Evolutionary conservation across 768 basidiomycete species (phyloP), one percentile per base, ranked within the genome.

Genomic region (Boletus subcaerulescens): DNA sequence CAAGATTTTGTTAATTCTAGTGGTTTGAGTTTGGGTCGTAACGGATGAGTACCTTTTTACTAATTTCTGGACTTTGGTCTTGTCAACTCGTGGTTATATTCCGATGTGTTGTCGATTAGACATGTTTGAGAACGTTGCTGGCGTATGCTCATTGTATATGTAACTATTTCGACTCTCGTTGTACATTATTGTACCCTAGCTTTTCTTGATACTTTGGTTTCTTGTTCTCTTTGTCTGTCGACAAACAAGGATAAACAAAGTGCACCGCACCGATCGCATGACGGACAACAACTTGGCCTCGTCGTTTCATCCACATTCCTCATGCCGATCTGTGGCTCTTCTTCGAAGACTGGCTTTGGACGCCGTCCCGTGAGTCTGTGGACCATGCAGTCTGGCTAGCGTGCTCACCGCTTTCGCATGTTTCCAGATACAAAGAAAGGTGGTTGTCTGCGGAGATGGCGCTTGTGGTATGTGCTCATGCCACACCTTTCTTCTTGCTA

Each of bases 381-480:
- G 26, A 45, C 22, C 47, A 46, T 66, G 54, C 43, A 35, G 15
- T 45, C 47, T 45, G 56, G 24, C 4, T 46, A 52, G 44, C 50
- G 47, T 55, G 49, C 59, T 65, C 59, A 59, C 56, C 56, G 4
- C 35, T 45, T 44, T 8, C 60, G 11, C 58, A 20, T 56, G 53
- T 58, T 48, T 58, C 57, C 50, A 80, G 78, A 61, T 80, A 45
- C 80, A 79, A 65, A 74, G 81, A 50, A 86, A 87, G 72, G 75
- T 91, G 38, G 89, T 94, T 26, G 95, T 98, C n/a, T 88, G 94
- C 58, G 95, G 95, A 36, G 95, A 98, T 73, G 95, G 95, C 61
- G 95, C 95, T 50, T 94, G 91, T 65, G 95, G 95, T 89, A 50
- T 29, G 54, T 40, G 12, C 36, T 39, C 5, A 36, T 45, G 10